phyloP scores from a whole-genome alignment of 2,329 filamentous ascomycete genomes.

The Cercospora nicotianae region DNA sequence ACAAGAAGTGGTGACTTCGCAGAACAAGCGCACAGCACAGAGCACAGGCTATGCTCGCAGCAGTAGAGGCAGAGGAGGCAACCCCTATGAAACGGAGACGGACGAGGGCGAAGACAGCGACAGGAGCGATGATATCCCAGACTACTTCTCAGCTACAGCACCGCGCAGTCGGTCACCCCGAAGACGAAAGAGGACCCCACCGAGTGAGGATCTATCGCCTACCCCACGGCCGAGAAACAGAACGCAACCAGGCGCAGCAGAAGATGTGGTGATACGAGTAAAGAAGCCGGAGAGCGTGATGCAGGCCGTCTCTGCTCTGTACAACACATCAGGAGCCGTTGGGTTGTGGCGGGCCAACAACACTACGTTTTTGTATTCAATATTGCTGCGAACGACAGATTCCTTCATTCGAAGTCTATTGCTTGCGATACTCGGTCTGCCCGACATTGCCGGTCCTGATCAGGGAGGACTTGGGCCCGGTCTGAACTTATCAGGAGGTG shows the following conservation, averaged over 20 bases:
- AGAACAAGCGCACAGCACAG: constrained; percentile 32
- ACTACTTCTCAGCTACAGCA: constrained; percentile 77
- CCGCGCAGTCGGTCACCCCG: constrained; percentile 53
- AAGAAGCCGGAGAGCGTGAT: constrained; percentile 77
- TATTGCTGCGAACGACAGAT: constrained; percentile 82
- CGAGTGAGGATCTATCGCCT: constrained; percentile 31
- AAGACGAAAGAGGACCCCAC: constrained; percentile 37
- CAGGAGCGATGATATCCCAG: constrained; percentile 59
- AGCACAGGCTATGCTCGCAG: constrained; percentile 13
- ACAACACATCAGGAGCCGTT: constrained; percentile 84
- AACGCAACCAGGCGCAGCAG: constrained; percentile 26
- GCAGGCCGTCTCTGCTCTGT: constrained; percentile 83
- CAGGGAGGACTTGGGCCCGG: constrained; percentile 59
- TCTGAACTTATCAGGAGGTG: constrained; percentile 49
- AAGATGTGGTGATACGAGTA: constrained; percentile 63
- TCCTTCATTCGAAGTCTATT: constrained; percentile 89
- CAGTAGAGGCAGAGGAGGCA: constrained; percentile 23
- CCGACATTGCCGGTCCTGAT: constrained; percentile 79
- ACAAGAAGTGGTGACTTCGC: constrained; percentile 36
- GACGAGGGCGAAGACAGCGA: constrained; percentile 27
- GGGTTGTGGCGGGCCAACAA: constrained; percentile 95
- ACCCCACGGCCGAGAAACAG: constrained; percentile 34
- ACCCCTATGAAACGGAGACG: constrained; percentile 30
- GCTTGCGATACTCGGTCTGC: constrained; percentile 86
- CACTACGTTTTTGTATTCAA: constrained; percentile 84